These are phyloP conservation scores for Hirschioporus abietinus DNA, from an alignment of 768 basidiomycete species.

Conservation along the genomic window DNA sequence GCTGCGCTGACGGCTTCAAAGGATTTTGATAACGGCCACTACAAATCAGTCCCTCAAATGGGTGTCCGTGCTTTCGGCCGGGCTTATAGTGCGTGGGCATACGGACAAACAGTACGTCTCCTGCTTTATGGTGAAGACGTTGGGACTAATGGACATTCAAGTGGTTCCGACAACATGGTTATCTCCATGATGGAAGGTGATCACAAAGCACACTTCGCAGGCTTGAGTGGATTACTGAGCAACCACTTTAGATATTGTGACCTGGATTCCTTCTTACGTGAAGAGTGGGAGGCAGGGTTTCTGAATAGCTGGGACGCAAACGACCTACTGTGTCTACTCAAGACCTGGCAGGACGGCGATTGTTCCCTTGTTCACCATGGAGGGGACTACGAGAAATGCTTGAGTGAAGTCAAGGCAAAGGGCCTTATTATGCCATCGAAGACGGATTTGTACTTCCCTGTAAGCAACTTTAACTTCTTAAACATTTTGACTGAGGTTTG, in stretches of 20 bases:
- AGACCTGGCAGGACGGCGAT: slow-evolving; percentile 48
- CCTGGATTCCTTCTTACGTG: slow-evolving; percentile 44
- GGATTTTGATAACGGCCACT: slow-evolving; percentile 52
- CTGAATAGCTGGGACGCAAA: slow-evolving; percentile 48
- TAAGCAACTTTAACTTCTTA: slow-evolving; percentile 17
- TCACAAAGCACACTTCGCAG: not conserved
- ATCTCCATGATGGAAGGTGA: slow-evolving; percentile 38
- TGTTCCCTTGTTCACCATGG: slow-evolving; percentile 39
- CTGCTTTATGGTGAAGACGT: not conserved
- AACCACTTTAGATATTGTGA: slow-evolving; percentile 35
- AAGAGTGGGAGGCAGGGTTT: slow-evolving; percentile 44
- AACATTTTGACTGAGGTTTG: not conserved
- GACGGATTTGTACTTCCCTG: slow-evolving; percentile 55
- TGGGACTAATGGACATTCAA: slow-evolving; percentile 16
- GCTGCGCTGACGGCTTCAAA: slow-evolving; percentile 47
- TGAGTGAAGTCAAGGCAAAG: slow-evolving; percentile 42
- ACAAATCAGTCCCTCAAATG: slow-evolving; percentile 38
- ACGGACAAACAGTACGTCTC: slow-evolving; percentile 43
- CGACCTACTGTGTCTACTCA: slow-evolving; percentile 41
- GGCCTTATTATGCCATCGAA: slow-evolving; percentile 56
- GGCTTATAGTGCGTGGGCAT: slow-evolving; percentile 55
- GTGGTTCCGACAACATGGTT: slow-evolving; percentile 50
- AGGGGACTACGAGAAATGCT: slow-evolving; percentile 35
- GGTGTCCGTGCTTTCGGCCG: slow-evolving; percentile 53
- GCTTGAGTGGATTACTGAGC: not conserved